Percentiles rank a stretch among this genome's conserved stretches.
phyloP scores from a whole-genome alignment of 2,329 filamentous ascomycete species.

The Cladophialophora bantiana region DNA sequence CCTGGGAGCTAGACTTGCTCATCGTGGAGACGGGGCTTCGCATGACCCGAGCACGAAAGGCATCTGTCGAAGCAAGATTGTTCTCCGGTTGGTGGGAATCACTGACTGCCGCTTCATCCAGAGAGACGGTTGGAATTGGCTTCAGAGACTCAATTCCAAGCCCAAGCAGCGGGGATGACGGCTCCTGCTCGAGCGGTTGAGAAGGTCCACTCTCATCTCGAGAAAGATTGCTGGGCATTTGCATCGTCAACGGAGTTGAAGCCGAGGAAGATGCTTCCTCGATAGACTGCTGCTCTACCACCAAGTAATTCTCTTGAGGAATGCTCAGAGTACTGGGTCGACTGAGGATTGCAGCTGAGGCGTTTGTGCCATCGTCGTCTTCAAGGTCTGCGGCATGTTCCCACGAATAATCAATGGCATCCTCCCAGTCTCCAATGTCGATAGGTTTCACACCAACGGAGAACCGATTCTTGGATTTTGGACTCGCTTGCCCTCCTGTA shows the following conservation, averaged over 20 bases:
- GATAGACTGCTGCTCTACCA: slow-evolving; percentile 26
- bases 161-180: slow-evolving; percentile 31
- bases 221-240: slow-evolving; percentile 13
- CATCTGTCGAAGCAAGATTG: slow-evolving; percentile 13
- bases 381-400: slow-evolving; percentile 36
- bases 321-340: slow-evolving; percentile 9
- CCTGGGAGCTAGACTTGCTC: slow-evolving; percentile 64
- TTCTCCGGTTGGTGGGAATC: neutral
- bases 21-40: slow-evolving; percentile 60
- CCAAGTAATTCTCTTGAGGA: slow-evolving; percentile 24
- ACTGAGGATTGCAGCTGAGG: slow-evolving; percentile 1
- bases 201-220: slow-evolving; percentile 4
- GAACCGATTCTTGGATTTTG: slow-evolving; percentile 21
- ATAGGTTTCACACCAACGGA: slow-evolving; percentile 34
- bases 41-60: slow-evolving; percentile 15
- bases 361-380: slow-evolving; percentile 12
- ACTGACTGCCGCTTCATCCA: slow-evolving; percentile 2
- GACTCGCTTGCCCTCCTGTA: neutral
- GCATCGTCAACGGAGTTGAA: slow-evolving; percentile 39
- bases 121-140: slow-evolving; percentile 13
- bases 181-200: slow-evolving; percentile 10
- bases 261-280: slow-evolving; percentile 33
- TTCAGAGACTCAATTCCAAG: slow-evolving; percentile 31
- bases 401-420: slow-evolving; percentile 41
- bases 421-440: slow-evolving; percentile 39